Evolutionary conservation across 345 rosid genomes (phyloP).

Genomic region (Pistacia vera): DNA sequence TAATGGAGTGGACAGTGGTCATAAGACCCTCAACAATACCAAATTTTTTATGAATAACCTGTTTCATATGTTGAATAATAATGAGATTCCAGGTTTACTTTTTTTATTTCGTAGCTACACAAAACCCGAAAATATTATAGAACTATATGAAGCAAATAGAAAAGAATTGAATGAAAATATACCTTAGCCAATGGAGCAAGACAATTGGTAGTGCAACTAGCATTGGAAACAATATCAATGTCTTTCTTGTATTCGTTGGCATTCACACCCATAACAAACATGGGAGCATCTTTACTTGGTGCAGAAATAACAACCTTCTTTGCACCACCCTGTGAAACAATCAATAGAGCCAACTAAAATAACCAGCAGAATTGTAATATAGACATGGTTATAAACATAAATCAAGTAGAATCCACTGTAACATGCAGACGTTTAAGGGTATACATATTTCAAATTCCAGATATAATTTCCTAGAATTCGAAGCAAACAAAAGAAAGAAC

Average conservation of each 20-base stretch:
- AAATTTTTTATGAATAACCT: slow-evolving; percentile 78
- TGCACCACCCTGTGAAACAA: slow-evolving; percentile 72
- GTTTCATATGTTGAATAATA: neutral
- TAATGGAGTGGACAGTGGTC: slow-evolving; percentile 87
- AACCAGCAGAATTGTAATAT: neutral
- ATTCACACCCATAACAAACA: slow-evolving; percentile 91
- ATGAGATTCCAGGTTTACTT: neutral
- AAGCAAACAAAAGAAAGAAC: neutral
- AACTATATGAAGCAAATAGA: neutral
- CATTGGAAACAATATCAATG: slow-evolving; percentile 73
- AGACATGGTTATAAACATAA: neutral
- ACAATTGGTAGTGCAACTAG: slow-evolving; percentile 93
- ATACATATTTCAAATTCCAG: neutral
- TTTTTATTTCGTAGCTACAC: neutral
- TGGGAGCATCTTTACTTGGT: slow-evolving; percentile 91
- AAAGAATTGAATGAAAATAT: neutral
- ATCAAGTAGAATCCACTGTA: neutral
- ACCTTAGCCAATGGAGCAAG: slow-evolving; percentile 91
- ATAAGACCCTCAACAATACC: slow-evolving; percentile 89
- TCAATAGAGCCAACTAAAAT: neutral
- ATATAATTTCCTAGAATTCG: neutral
- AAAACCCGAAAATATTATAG: neutral
- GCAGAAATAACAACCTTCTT: slow-evolving; percentile 93
- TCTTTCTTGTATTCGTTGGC: slow-evolving; percentile 77
- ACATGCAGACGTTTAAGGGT: neutral